phyloP scores from a whole-genome alignment of 768 basidiomycete genomes.

The Agrocybe praecox region DNA sequence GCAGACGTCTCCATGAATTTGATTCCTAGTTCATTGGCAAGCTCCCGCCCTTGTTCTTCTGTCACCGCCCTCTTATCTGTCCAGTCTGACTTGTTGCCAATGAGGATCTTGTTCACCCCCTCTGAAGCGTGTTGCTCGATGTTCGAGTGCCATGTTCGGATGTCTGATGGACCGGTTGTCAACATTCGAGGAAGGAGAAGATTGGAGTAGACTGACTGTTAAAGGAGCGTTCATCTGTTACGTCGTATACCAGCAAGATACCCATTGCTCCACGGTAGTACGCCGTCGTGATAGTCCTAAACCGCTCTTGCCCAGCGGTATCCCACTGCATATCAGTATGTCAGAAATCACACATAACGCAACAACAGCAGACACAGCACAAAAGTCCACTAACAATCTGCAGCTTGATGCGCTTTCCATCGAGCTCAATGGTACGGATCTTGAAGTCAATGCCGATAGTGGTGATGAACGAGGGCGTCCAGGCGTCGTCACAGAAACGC shows the following conservation, averaged over 20 bases:
- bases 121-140: slow-evolving; percentile 99
- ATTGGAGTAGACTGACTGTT: slow-evolving; percentile 74
- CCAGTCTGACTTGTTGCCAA: slow-evolving; percentile 99
- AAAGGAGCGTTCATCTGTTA: slow-evolving; percentile 93
- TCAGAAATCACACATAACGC: not conserved
- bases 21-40: slow-evolving; percentile 93
- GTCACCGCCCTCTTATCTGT: slow-evolving; percentile 93
- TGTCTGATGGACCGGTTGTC: too few species aligned
- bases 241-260: slow-evolving; percentile 97
- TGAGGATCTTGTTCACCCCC: slow-evolving; percentile 98
- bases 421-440: slow-evolving; percentile 98
- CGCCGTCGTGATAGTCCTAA: slow-evolving; percentile 97
- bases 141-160: slow-evolving; percentile 97
- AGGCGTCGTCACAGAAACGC: slow-evolving; percentile 98
- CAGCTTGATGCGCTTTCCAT: slow-evolving; percentile 98
- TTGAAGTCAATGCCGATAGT: slow-evolving; percentile 99
- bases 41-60: slow-evolving; percentile 87
- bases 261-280: slow-evolving; percentile 99
- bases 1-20: slow-evolving; percentile 98
- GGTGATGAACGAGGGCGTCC: slow-evolving; percentile 99
- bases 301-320: slow-evolving; percentile 98
- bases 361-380: too few species aligned
- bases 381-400: slow-evolving; percentile 78
- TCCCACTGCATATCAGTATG: slow-evolving; percentile 73
- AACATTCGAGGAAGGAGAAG: not conserved